Evolutionary conservation across 805 yeast species (phyloP).

Genomic region (Kuraishia borneana): DNA sequence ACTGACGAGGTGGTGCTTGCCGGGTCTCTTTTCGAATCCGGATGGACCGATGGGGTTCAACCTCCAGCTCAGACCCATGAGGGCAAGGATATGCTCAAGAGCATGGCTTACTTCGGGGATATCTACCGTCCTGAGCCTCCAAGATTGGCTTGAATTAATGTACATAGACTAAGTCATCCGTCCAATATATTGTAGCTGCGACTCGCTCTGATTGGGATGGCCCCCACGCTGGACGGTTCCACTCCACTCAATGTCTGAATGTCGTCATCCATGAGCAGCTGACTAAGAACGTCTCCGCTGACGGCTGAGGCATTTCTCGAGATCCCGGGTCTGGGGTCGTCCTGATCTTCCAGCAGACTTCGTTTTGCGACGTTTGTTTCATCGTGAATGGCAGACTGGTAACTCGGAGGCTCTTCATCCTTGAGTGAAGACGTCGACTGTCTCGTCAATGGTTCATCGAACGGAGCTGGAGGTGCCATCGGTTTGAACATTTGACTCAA

Average conservation of each 20-base stretch:
- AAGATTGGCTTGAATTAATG: conserved; percentile 5
- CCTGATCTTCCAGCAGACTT: conserved; percentile 1
- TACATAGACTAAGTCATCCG: background rate
- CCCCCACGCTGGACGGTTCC: background rate
- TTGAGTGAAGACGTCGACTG: background rate
- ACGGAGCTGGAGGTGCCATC: too few species aligned
- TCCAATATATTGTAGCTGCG: background rate
- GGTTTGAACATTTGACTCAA: conserved; percentile 7
- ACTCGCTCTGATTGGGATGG: background rate
- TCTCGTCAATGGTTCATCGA: background rate
- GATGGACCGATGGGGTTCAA: conserved; percentile 23
- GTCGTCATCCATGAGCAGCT: background rate
- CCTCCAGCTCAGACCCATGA: conserved; percentile 12
- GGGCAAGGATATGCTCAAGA: conserved; percentile 13
- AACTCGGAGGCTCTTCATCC: conserved; percentile 3
- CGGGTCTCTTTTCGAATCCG: conserved; percentile 57
- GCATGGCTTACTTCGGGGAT: conserved; percentile 22
- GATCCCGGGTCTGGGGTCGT: too few species aligned
- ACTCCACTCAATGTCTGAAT: conserved; percentile 1
- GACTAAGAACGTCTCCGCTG: background rate
- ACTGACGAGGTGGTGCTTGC: conserved; percentile 46
- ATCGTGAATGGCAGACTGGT: conserved; percentile 1
- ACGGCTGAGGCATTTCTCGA: background rate
- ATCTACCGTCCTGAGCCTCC: conserved; percentile 24
- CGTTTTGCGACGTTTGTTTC: background rate